phyloP scores from a whole-genome alignment of 1,139 yeast species.

The Geotrichum bryndzae region DNA sequence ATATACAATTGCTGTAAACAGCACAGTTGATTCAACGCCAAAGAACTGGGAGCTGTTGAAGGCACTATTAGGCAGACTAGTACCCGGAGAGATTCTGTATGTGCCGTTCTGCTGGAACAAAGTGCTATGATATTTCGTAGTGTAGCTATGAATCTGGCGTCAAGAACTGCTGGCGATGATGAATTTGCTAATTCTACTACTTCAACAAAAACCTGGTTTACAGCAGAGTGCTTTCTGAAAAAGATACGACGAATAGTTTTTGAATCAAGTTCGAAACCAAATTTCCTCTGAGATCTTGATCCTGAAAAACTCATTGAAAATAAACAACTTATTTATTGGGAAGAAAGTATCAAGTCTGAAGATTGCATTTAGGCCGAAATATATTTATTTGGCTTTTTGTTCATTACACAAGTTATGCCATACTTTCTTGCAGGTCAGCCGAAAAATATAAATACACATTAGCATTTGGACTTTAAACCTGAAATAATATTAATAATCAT shows the following conservation, averaged over 20 bases:
- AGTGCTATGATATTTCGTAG: neutral
- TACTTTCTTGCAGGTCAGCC: neutral
- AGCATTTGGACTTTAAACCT: neutral
- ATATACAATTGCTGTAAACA: slow-evolving; percentile 14
- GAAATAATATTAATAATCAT: neutral
- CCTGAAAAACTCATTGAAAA: neutral
- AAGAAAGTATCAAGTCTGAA: neutral
- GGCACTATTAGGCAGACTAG: slow-evolving; percentile 11
- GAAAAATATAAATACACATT: neutral
- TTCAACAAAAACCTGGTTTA: slow-evolving; percentile 13
- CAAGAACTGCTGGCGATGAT: neutral
- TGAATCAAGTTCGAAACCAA: slow-evolving; percentile 8
- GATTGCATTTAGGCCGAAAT: neutral
- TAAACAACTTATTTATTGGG: neutral
- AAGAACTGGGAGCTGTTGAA: neutral
- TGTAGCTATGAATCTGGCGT: neutral
- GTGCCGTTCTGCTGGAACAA: slow-evolving; percentile 3
- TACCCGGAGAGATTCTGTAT: slow-evolving; percentile 5
- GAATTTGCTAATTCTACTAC: neutral
- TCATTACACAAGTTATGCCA: neutral
- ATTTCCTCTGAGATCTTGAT: neutral
- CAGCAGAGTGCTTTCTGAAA: slow-evolving; percentile 1
- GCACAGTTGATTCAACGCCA: neutral
- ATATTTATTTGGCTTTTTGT: neutral
- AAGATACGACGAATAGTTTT: slow-evolving; percentile 1